Evolutionary conservation across 345 rosid species (phyloP).

Genomic region (Eucalyptus melliodora): DNA sequence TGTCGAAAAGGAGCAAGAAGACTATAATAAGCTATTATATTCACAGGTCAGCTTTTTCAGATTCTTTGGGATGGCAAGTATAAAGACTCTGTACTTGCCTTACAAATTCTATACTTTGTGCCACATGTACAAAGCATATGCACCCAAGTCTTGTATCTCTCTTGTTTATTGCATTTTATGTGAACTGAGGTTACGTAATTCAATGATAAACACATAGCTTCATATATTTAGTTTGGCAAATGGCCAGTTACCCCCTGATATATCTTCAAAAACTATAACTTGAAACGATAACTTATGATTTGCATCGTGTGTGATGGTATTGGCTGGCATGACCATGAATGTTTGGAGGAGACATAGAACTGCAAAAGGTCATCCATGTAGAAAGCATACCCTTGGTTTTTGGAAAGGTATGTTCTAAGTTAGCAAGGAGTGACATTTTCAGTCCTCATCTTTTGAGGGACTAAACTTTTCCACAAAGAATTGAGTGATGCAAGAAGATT

Average conservation of each 20-base stretch:
- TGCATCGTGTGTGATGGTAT: neutral
- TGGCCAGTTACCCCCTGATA: neutral
- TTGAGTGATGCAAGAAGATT: neutral
- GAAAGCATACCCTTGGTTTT: neutral
- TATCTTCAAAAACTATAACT: neutral
- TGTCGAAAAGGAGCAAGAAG: conserved; percentile 87
- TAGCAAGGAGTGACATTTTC: neutral
- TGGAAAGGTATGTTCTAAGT: neutral
- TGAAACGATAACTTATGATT: neutral
- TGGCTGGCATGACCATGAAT: neutral
- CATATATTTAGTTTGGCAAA: neutral
- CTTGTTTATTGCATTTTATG: neutral
- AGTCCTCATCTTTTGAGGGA: neutral
- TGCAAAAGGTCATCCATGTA: neutral
- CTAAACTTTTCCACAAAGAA: neutral
- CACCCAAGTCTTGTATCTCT: neutral
- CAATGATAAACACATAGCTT: neutral
- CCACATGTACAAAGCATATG: neutral
- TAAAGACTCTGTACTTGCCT: neutral
- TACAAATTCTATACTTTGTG: neutral
- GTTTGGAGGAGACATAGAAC: neutral
- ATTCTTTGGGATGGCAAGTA: neutral
- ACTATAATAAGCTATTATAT: conserved; percentile 49
- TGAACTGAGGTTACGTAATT: neutral
- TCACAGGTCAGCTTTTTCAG: conserved; percentile 44